Conservation (phyloP, 179 eudicot species). For the Vitellaria paradoxa region DNA sequence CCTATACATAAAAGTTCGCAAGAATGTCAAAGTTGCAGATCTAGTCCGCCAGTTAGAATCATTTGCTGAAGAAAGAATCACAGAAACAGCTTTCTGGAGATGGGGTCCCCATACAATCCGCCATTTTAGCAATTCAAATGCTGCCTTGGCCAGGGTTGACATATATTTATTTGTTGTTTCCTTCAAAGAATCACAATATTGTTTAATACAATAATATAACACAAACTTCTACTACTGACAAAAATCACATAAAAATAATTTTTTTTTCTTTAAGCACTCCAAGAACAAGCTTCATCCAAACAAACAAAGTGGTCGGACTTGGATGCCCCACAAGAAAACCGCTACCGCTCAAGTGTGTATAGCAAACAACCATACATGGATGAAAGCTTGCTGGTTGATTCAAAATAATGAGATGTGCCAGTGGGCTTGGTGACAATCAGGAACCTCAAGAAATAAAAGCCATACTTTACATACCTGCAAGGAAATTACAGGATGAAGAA, state of each 20-base stretch:
- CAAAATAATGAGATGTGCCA: neutral
- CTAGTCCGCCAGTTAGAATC: slow-evolving; percentile 99
- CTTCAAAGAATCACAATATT: slow-evolving; percentile 38
- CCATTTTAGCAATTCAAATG: slow-evolving; percentile 95
- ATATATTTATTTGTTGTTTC: slow-evolving; percentile 94
- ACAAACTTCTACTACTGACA: neutral
- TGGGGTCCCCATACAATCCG: slow-evolving; percentile 60
- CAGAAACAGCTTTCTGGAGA: slow-evolving; percentile 75
- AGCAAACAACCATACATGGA: neutral
- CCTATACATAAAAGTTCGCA: slow-evolving; percentile 95
- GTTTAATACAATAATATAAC: slow-evolving; percentile 7
- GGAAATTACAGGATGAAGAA: slow-evolving; percentile 88
- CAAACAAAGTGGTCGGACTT: neutral
- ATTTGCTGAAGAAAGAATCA: slow-evolving; percentile 67
- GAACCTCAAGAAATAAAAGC: neutral
- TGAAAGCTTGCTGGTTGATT: neutral
- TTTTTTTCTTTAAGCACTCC: neutral
- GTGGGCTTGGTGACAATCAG: neutral
- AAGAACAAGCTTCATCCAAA: neutral
- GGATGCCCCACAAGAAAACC: neutral
- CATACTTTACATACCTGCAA: slow-evolving; percentile 60
- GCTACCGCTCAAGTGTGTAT: neutral
- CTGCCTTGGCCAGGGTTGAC: slow-evolving; percentile 94
- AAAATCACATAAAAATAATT: neutral
- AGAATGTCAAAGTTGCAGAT: slow-evolving; percentile 91